Percentiles rank a stretch among this genome's conserved stretches.
Evolutionary conservation across 1,284 basidiomycete genomes (phyloP).

Genomic region (Pseudozyma sp.): DNA sequence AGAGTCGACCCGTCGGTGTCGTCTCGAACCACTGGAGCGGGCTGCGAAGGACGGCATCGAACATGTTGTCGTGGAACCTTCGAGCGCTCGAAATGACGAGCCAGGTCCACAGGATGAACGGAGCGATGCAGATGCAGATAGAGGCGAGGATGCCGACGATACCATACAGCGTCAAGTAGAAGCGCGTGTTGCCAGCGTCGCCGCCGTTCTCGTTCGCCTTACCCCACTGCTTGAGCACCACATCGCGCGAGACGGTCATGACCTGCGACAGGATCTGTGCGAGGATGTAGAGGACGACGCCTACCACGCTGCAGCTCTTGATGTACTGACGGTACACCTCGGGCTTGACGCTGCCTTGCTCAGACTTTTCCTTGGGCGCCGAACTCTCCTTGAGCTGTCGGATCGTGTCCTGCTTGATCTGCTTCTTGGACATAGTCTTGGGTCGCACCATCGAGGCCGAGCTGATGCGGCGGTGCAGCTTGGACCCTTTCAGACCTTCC

Average conservation of each 20-base stretch:
- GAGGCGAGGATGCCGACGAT: slow-evolving; percentile 57
- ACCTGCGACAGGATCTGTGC: slow-evolving; percentile 61
- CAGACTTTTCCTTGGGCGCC: slow-evolving; percentile 60
- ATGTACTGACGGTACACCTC: slow-evolving; percentile 64
- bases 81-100: slow-evolving; percentile 61
- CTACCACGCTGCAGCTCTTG: slow-evolving; percentile 55
- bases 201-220: slow-evolving; percentile 53
- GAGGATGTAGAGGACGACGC: slow-evolving; percentile 57
- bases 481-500: slow-evolving; percentile 49
- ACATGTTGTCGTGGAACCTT: slow-evolving; percentile 65
- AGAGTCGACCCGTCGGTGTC: slow-evolving; percentile 74
- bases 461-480: slow-evolving; percentile 56
- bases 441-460: slow-evolving; percentile 56
- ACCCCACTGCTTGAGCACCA: slow-evolving; percentile 68
- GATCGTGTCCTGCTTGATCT: slow-evolving; percentile 62
- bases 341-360: slow-evolving; percentile 62
- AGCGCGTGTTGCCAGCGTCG: slow-evolving; percentile 36
- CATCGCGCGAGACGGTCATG: slow-evolving; percentile 59
- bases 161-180: slow-evolving; percentile 65
- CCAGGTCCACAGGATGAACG: slow-evolving; percentile 64
- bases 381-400: slow-evolving; percentile 64
- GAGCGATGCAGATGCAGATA: slow-evolving; percentile 62
- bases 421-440: slow-evolving; percentile 51
- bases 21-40: slow-evolving; percentile 68
- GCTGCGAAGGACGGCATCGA: slow-evolving; percentile 55